These are phyloP conservation scores for Typha latifolia DNA, from an alignment of 176 grass and related monocot species.

Conservation along the genomic window DNA sequence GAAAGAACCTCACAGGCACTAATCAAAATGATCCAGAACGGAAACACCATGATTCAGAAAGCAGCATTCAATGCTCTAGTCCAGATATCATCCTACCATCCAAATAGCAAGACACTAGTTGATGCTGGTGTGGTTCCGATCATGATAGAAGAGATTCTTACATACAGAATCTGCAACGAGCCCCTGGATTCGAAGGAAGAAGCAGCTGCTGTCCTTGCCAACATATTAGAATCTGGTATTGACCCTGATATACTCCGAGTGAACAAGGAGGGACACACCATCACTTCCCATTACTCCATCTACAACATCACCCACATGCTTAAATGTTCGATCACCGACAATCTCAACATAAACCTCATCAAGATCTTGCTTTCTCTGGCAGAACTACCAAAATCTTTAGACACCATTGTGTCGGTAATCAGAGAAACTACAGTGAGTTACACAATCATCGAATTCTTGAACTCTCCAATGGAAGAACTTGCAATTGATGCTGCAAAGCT, in stretches of 20 bases:
- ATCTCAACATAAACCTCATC: constrained; percentile 55
- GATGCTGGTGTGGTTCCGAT: constrained; percentile 38
- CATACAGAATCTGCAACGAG: constrained; percentile 45
- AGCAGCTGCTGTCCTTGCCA: constrained; percentile 54
- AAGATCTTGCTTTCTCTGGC: constrained; percentile 54
- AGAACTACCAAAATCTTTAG: constrained; percentile 29
- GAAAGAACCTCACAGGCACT: constrained; percentile 48
- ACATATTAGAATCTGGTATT: constrained; percentile 54
- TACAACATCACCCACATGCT: constrained; percentile 91
- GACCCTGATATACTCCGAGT: constrained; percentile 40
- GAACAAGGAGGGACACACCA: constrained; percentile 83
- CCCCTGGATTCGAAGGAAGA: constrained; percentile 49
- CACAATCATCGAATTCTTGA: constrained; percentile 53
- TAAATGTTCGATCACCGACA: constrained; percentile 45
- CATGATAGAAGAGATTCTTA: constrained; percentile 69
- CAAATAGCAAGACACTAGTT: constrained; percentile 46
- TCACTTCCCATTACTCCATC: constrained; percentile 79
- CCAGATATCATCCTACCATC: constrained; percentile 66
- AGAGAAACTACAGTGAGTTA: constrained; percentile 49
- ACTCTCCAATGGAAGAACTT: constrained; percentile 37
- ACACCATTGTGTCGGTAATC: constrained; percentile 58
- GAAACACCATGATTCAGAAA: constrained; percentile 38
- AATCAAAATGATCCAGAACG: constrained; percentile 59
- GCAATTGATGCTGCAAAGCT: constrained; percentile 39
- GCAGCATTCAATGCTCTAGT: constrained; percentile 63